Conservation (phyloP, 176 grass and related monocot genomes). For the Aegilops sharonensis region DNA sequence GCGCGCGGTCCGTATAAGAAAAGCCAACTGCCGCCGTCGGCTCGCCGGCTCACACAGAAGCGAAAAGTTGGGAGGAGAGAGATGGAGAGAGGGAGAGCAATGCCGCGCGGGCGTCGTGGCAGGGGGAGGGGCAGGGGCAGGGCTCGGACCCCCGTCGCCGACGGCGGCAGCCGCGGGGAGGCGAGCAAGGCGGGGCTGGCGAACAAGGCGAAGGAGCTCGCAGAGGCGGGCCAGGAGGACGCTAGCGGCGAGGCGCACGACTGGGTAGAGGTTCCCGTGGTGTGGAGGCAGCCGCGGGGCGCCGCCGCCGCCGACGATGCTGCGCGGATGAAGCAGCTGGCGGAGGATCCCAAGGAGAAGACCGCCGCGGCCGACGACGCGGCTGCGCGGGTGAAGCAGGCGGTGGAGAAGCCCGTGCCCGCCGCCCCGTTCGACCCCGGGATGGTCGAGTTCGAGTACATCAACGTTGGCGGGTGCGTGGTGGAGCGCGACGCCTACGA, state of each 20-base stretch:
- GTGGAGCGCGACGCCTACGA: slow-evolving; percentile 38
- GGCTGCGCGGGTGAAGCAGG: no score
- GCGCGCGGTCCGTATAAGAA: neutral
- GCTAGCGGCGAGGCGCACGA: no score
- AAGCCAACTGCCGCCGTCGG: neutral
- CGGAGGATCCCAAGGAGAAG: neutral
- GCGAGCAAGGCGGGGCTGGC: no score
- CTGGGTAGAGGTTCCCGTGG: no score
- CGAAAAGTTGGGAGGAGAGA: neutral
- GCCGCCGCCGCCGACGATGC: neutral
- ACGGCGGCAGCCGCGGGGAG: neutral
- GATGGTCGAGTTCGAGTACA: neutral
- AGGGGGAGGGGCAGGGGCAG: neutral
- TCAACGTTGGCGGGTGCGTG: slow-evolving; percentile 3
- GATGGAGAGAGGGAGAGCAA: neutral
- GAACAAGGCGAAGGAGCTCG: neutral
- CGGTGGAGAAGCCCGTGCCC: neutral
- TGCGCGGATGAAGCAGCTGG: neutral
- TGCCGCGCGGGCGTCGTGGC: neutral
- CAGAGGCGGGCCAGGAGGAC: neutral
- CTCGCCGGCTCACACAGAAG: neutral
- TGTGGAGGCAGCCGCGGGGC: no score
- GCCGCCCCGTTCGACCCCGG: neutral
- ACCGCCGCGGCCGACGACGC: neutral
- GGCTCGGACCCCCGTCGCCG: neutral